Base-by-base conservation (phyloP, 495 filamentous ascomycete genomes). In the Xylaria sp. region DNA sequence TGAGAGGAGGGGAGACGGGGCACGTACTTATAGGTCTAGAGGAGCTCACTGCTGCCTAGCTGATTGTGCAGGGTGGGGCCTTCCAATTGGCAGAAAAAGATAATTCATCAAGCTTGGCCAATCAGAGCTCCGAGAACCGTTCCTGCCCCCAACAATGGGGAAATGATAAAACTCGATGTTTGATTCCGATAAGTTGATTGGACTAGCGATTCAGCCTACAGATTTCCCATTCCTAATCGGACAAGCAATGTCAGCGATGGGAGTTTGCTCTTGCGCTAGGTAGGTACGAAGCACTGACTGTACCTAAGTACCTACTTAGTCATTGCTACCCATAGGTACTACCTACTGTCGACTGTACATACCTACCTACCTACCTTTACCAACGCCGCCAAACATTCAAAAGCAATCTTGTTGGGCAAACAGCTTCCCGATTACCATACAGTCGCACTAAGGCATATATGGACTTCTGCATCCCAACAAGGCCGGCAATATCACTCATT, bases 21-120 rank as follows among this genome's bases (percentile, higher is more conserved):
- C n/a, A 21, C 61, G 26, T 24, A 74, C 79, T 81, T 80, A 74
- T 81, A 75, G 41, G 12, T 31, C 4, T 40, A 33, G 33, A 52
- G 37, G 41, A 40, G 26, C 21, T 1, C 4, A 15, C 46, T 29
- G 52, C 24, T 69, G 69, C 21, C 64, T 73, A 40, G 61, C 50
- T 71, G 71, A 68, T 72, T 76, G 74, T 62, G 67, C 14, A 1
- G 1, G 33, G 69, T 71, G 71, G 73, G 43, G 73, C 78, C 50
- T 55, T 9, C 24, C 37, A 53, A 52, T 58, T 52, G 35, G 40
- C 24, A 17, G 61, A 12, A 11, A 48, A 43, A 26, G 1, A 1
- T 52, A 21, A 1, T 5, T 17, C 9, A 0, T 21, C 0, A 8
- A 41, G 5, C 4, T 55, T n/a, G 24, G n/a, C 68, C 68, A 70